Percentiles rank a stretch among this genome's conserved stretches.
Conservation (phyloP, 1,139 yeast species). For the Hansenula anomala region DNA sequence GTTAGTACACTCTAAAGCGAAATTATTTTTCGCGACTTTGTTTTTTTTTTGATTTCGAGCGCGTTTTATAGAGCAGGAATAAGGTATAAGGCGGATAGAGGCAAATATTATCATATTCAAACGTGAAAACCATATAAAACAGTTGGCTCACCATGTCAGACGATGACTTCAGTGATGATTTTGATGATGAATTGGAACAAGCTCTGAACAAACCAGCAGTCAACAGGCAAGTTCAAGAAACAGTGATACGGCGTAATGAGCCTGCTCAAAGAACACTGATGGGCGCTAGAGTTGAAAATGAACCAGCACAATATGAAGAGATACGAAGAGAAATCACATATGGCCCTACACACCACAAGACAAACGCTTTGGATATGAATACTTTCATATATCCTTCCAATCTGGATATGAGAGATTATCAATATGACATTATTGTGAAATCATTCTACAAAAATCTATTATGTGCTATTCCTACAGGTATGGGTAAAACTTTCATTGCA, state of each 20-base stretch:
- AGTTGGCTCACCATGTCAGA: too few species aligned
- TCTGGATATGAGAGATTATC: slow-evolving; percentile 81
- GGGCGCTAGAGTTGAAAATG: slow-evolving; percentile 27
- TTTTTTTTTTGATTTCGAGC: too few species aligned
- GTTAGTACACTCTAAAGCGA: too few species aligned
- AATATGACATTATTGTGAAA: slow-evolving; percentile 68
- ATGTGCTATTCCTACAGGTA: slow-evolving; percentile 94
- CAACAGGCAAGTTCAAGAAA: slow-evolving; percentile 27
- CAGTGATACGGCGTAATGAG: slow-evolving; percentile 22
- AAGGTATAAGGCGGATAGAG: too few species aligned
- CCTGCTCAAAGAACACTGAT: slow-evolving; percentile 31
- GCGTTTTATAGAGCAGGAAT: background rate
- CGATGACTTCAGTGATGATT: slow-evolving; percentile 22
- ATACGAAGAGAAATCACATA: slow-evolving; percentile 26
- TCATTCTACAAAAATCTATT: slow-evolving; percentile 72
- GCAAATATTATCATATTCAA: too few species aligned
- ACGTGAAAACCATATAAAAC: too few species aligned
- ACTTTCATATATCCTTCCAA: slow-evolving; percentile 83
- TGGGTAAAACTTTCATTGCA: slow-evolving; percentile 96
- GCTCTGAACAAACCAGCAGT: slow-evolving; percentile 23
- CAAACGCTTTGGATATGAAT: slow-evolving; percentile 34
- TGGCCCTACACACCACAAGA: slow-evolving; percentile 46
- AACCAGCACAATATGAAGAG: slow-evolving; percentile 29
- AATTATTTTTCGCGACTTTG: background rate
- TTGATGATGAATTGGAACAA: slow-evolving; percentile 28